Evolutionary conservation across 2,329 filamentous ascomycete species (phyloP), one percentile per base, ranked within the genome.

Genomic region (Clonostachys sp.): DNA sequence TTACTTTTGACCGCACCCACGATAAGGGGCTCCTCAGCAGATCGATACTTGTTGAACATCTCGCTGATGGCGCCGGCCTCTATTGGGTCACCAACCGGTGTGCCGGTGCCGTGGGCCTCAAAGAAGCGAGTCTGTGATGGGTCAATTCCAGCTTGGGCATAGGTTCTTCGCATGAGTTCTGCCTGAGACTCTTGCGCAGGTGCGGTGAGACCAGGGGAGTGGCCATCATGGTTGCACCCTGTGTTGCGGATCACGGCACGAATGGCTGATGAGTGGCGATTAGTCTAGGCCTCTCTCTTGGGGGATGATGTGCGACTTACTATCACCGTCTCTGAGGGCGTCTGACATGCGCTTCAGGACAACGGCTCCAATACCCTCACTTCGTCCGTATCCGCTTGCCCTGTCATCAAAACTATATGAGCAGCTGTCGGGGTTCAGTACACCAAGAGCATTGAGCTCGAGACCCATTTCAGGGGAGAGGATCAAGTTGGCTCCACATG

Each of bases 231-330:
- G 44, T 71, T 52, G 34, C 10, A 42, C 35, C 33, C 34, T 13
- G 30, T 12, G 12, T 20, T 40, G 3, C 65, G 58, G 24, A 72
- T 65, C 5, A 68, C 61, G 10, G 61, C 66, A 2, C 66, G 59
- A 39, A 72, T 64, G 42, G 58, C 46, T 3, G 73, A 72, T 0
- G 70, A 77, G 46, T 63, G 73, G n/a, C 81, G 81, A 54, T 85
- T 80, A 51, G 76, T 72, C 53, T 81, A 81, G 44, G 73, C 63
- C 3, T 71, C 75, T 5, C 70, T 75, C 12, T 68, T 73, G 34
- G 66, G 9, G 65, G 45, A 83, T 77, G 36, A 13, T 63, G 12
- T 73, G 74, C 38, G 71, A 65, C 47, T 80, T 75, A 3, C 71
- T 61, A 45, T 72, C 42, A 17, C 48, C 48, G 14, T 50, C 35